phyloP scores from a whole-genome alignment of 148 eudicot genomes.

The Euryodendron excelsum region DNA sequence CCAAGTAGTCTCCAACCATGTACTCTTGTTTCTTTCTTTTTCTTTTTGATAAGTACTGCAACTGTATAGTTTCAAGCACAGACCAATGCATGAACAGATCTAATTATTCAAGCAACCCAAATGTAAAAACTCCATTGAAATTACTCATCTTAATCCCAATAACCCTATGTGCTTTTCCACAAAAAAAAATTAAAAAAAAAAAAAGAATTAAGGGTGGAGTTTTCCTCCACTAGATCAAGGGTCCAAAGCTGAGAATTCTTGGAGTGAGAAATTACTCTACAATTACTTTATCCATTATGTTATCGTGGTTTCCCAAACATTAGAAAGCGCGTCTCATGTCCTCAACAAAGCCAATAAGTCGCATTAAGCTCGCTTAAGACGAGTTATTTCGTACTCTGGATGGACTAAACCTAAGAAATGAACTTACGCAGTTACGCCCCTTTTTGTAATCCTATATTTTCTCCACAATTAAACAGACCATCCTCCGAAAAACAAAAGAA shows the following conservation, averaged over 20 bases:
- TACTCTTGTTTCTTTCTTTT: background rate
- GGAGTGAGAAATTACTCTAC: background rate
- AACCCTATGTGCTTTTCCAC: background rate
- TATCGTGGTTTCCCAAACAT: background rate
- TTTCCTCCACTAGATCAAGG: too few species aligned
- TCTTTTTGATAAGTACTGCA: background rate
- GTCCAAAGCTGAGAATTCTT: too few species aligned
- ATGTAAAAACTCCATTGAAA: background rate
- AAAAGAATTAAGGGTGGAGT: background rate
- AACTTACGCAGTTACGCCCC: background rate
- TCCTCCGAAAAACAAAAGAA: background rate
- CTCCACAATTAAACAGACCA: background rate
- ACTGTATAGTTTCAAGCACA: background rate
- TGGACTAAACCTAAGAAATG: background rate
- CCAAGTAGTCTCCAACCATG: background rate
- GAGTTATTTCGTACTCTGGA: background rate
- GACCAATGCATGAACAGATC: background rate
- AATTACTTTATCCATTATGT: background rate
- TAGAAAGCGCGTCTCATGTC: background rate
- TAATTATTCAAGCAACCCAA: background rate
- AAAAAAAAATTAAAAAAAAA: background rate
- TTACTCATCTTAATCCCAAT: background rate
- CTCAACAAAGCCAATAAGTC: background rate
- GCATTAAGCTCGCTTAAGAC: background rate
- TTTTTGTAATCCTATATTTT: background rate